Conservation (phyloP, 2,329 filamentous ascomycete genomes). For the Didymellaceae sp. region DNA sequence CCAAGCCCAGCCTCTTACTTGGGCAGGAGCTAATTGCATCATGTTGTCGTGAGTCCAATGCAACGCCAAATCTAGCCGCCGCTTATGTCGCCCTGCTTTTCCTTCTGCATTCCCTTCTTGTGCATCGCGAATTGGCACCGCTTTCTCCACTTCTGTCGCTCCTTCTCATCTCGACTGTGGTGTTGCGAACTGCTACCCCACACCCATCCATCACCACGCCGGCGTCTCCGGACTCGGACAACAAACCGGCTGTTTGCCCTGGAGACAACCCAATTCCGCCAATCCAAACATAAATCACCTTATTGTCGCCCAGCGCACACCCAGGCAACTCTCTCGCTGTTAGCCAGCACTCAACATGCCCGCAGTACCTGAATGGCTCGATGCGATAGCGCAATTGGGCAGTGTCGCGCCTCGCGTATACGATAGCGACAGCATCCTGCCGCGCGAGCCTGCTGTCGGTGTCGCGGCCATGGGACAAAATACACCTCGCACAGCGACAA, state of each 20-base stretch:
- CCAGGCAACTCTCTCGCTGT: constrained; percentile 20
- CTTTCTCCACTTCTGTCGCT: constrained; percentile 6
- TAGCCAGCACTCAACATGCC: constrained; percentile 32
- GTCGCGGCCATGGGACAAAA: constrained; percentile 17
- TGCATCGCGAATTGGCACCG: constrained; percentile 4
- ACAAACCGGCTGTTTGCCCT: constrained; percentile 24
- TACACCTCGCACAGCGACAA: constrained; percentile 16
- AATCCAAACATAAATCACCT: constrained; percentile 16
- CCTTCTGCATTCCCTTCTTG: constrained; percentile 5
- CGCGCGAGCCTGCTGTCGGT: constrained; percentile 29
- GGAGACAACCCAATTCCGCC: constrained; percentile 21
- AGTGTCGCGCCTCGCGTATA: constrained; percentile 31
- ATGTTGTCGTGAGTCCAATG: constrained; percentile 28
- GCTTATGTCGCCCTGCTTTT: constrained; percentile 19
- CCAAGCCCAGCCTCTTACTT: constrained; percentile 36
- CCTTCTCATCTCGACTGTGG: constrained; percentile 16
- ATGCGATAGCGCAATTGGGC: constrained; percentile 30
- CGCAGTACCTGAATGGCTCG: constrained; percentile 29
- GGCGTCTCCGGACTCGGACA: constrained; percentile 25
- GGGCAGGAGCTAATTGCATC: constrained; percentile 36
- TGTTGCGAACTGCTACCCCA: constrained; percentile 13
- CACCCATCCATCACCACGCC: constrained; percentile 28
- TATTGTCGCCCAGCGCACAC: constrained; percentile 13
- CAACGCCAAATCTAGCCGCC: constrained; percentile 25
- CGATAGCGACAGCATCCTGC: constrained; percentile 19